Conservation (phyloP, 192 early-diverging fungal genomes). For the Coemansia sp. region DNA sequence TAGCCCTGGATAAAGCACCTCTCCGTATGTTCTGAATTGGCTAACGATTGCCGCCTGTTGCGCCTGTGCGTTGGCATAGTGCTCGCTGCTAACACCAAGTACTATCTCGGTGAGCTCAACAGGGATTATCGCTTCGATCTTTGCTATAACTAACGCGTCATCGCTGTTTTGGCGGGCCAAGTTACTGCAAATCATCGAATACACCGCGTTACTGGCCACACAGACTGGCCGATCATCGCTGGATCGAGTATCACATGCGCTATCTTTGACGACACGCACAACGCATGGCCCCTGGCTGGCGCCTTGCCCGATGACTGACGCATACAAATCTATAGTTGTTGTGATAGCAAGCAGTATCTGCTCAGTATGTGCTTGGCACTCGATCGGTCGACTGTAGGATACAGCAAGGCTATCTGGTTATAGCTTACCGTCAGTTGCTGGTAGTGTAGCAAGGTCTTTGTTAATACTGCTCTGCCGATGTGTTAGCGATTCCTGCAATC, state of each 20-base stretch:
- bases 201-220: slow-evolving; percentile 5
- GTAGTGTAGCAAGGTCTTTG: background rate
- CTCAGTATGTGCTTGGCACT: background rate
- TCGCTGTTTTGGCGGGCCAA: background rate
- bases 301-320: background rate
- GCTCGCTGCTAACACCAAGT: slow-evolving; percentile 27
- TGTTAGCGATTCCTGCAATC: slow-evolving; percentile 18
- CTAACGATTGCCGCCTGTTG: slow-evolving; percentile 19
- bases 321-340: slow-evolving; percentile 8
- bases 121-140: slow-evolving; percentile 26
- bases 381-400: background rate
- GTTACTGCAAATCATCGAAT: slow-evolving; percentile 13
- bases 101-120: slow-evolving; percentile 43
- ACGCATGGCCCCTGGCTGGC: slow-evolving; percentile 4
- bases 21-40: slow-evolving; percentile 9
- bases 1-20: slow-evolving; percentile 20
- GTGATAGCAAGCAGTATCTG: background rate
- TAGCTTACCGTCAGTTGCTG: background rate
- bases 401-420: background rate
- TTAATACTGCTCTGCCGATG: slow-evolving; percentile 7
- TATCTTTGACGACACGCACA: slow-evolving; percentile 4
- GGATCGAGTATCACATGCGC: background rate
- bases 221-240: slow-evolving; percentile 15
- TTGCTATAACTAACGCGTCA: slow-evolving; percentile 2
- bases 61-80: slow-evolving; percentile 29